Conservation (phyloP, 2,329 filamentous ascomycete genomes). For the Coniochaeta prunicola region DNA sequence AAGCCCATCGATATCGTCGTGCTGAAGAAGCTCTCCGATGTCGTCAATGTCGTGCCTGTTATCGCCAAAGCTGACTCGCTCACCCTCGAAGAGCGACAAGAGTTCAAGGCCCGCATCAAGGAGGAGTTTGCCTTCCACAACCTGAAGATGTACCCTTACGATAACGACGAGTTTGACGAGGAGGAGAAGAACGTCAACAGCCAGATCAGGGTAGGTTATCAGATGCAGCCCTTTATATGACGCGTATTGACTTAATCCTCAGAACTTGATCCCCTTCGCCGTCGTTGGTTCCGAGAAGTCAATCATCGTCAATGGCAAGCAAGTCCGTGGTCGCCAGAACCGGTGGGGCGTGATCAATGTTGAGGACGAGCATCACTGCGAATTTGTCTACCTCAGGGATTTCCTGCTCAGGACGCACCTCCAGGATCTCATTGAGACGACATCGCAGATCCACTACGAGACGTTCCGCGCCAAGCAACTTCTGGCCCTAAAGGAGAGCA, state of each 20-base stretch:
- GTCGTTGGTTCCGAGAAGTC: constrained; percentile 97
- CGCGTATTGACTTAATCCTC: background rate
- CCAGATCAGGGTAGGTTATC: constrained; percentile 77
- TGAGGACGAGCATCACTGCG: constrained; percentile 98
- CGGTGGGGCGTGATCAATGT: constrained; percentile 99
- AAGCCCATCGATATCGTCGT: constrained; percentile 99
- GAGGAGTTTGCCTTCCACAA: constrained; percentile 99
- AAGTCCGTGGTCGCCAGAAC: constrained; percentile 96
- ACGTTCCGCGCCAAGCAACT: constrained; percentile 99
- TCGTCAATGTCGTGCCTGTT: constrained; percentile 97
- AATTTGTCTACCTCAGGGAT: constrained; percentile 97
- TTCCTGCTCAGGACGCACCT: constrained; percentile 98
- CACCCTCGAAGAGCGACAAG: constrained; percentile 88
- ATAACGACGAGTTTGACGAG: constrained; percentile 97
- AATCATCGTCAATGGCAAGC: constrained; percentile 94
- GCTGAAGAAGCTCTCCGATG: constrained; percentile 98
- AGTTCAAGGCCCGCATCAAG: constrained; percentile 99
- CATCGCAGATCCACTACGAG: constrained; percentile 99
- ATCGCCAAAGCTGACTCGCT: constrained; percentile 97
- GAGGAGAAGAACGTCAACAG: constrained; percentile 91
- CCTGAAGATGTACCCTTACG: constrained; percentile 99
- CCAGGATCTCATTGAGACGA: constrained; percentile 98
- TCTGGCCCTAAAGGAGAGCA: constrained; percentile 95
- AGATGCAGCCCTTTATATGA: background rate
- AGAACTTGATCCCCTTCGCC: constrained; percentile 94